phyloP scores from a whole-genome alignment of 192 early-diverging fungal species.

The Funneliformis mosseae region DNA sequence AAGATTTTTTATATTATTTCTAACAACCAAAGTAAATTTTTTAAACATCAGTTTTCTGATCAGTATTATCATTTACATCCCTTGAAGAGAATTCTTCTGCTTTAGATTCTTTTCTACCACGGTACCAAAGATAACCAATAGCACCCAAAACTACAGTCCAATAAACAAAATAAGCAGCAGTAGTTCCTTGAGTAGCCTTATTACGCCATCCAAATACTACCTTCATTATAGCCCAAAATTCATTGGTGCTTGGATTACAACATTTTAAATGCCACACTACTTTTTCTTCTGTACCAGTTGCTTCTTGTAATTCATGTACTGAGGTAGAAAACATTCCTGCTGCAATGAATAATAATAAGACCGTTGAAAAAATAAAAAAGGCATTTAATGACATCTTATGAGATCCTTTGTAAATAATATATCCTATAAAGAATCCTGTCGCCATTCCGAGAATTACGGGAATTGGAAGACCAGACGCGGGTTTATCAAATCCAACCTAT shows the following conservation, averaged over 20 bases:
- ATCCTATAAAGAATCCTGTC: conserved; percentile 68
- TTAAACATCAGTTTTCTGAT: no score
- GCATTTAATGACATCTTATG: conserved; percentile 66
- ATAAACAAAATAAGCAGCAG: conserved; percentile 78
- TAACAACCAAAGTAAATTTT: no score
- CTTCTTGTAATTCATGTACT: conserved; percentile 68
- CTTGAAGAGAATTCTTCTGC: no score
- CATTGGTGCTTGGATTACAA: conserved; percentile 59
- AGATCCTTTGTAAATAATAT: conserved; percentile 70
- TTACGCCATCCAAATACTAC: conserved; percentile 79
- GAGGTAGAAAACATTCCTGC: conserved; percentile 76
- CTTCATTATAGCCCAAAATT: conserved; percentile 74
- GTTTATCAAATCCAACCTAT: conserved; percentile 59
- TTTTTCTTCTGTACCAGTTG: conserved; percentile 52
- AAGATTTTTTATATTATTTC: no score
- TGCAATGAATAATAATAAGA: conserved; percentile 76
- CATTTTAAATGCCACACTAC: conserved; percentile 66
- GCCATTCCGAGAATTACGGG: conserved; percentile 71
- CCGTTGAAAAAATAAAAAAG: conserved; percentile 78
- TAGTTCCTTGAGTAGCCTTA: conserved; percentile 71
- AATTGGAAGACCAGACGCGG: conserved; percentile 72
- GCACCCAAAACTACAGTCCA: conserved; percentile 48
- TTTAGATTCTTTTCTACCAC: no score
- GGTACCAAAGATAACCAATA: no score
- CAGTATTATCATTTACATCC: no score